A percentile compares a stretch with the other conserved stretches of the same genome.
phyloP scores from a whole-genome alignment of 1,284 basidiomycete species.

The Heterobasidion annosum region DNA sequence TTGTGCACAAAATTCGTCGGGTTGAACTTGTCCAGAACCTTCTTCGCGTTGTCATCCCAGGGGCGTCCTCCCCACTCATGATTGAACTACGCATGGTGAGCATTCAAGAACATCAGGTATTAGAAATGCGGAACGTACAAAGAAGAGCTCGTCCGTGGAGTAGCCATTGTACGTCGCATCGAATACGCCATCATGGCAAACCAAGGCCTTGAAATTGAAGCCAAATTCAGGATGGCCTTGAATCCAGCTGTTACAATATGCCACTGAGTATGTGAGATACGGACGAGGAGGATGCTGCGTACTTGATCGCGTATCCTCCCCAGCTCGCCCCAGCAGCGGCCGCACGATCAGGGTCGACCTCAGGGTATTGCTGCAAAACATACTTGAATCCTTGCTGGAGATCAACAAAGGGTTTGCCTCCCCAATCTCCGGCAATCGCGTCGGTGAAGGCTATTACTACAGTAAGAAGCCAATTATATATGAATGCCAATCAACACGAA shows the following conservation, averaged over 20 bases:
- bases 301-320: conserved; percentile 84
- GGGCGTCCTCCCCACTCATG: conserved; percentile 79
- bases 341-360: conserved; percentile 77
- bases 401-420: conserved; percentile 81
- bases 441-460: conserved; percentile 62
- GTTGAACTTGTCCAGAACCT: conserved; percentile 53
- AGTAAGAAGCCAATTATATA: not conserved
- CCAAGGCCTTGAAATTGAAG: conserved; percentile 83
- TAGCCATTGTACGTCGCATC: conserved; percentile 68
- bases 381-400: conserved; percentile 71
- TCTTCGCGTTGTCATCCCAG: conserved; percentile 56
- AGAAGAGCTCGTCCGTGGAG: conserved; percentile 82
- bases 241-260: conserved; percentile 63
- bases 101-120: conserved; percentile 1
- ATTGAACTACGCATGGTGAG: conserved; percentile 46
- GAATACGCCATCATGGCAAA: conserved; percentile 86
- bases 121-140: conserved; percentile 40
- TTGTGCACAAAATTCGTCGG: conserved; percentile 75
- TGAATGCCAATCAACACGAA: conserved; percentile 16
- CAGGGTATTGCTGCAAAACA: conserved; percentile 60
- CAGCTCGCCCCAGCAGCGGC: conserved; percentile 78
- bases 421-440: conserved; percentile 73
- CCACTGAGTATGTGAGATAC: no score
- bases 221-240: conserved; percentile 84
- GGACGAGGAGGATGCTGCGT: conserved; percentile 10